These are phyloP conservation scores for Meira nashicola DNA, from an alignment of 1,284 basidiomycete species.

Conservation along the genomic window DNA sequence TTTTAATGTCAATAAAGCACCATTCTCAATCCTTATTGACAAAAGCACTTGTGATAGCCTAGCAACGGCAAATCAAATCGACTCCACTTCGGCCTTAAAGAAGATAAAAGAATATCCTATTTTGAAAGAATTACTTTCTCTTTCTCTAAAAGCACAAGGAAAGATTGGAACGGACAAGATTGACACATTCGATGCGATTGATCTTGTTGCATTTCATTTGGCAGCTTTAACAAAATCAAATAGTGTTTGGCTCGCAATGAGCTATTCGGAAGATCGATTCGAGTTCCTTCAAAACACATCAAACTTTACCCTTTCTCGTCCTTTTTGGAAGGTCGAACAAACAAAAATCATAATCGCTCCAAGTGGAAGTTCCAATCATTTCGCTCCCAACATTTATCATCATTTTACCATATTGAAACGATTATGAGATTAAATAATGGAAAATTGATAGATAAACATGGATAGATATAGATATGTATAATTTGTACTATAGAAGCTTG, in stretches of 20 bases:
- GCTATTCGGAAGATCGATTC: neutral
- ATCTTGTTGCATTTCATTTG: slow-evolving; percentile 6
- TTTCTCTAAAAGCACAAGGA: no score
- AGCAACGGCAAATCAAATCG: neutral
- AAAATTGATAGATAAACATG: neutral
- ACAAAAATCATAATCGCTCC: neutral
- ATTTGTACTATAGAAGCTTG: neutral
- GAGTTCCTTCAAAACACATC: neutral
- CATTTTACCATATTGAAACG: neutral
- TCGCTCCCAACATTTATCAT: slow-evolving; percentile 1
- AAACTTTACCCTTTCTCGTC: neutral
- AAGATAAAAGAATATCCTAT: neutral
- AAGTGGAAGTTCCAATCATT: neutral
- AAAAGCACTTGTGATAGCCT: slow-evolving; percentile 6
- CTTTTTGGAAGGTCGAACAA: neutral
- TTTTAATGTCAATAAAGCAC: neutral
- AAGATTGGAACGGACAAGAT: neutral
- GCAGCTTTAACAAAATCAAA: neutral
- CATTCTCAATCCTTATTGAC: slow-evolving; percentile 1
- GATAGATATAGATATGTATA: neutral
- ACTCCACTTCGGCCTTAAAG: neutral
- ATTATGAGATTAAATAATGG: neutral
- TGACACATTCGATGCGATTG: neutral
- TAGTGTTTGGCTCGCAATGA: neutral
- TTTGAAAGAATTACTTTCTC: no score